These are phyloP conservation scores for Sporothrix luriei DNA, from an alignment of 2,329 filamentous ascomycete genomes.

Conservation along the genomic window DNA sequence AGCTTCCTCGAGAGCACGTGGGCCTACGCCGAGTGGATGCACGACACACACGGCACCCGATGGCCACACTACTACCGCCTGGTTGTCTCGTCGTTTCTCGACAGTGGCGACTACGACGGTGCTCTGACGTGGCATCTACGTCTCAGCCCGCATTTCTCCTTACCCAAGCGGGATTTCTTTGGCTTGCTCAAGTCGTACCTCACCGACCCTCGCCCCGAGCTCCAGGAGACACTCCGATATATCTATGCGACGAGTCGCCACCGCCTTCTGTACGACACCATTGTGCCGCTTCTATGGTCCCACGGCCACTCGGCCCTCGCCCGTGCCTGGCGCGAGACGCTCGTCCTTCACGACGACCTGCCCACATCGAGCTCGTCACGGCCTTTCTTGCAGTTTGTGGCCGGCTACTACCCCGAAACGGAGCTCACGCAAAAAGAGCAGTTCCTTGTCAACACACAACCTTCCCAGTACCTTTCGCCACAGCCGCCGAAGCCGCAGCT, in stretches of 20 bases:
- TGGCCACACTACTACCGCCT: constrained; percentile 58
- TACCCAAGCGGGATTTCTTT: constrained; percentile 48
- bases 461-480: neutral
- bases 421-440: constrained; percentile 47
- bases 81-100: constrained; percentile 50
- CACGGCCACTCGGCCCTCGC: constrained; percentile 52
- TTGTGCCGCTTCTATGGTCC: constrained; percentile 56
- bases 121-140: constrained; percentile 54
- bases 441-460: constrained; percentile 31
- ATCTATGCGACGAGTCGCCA: constrained; percentile 52
- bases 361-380: constrained; percentile 48
- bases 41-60: constrained; percentile 43
- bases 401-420: constrained; percentile 50
- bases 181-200: constrained; percentile 45
- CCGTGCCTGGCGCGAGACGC: constrained; percentile 51
- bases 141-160: constrained; percentile 49
- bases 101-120: constrained; percentile 44
- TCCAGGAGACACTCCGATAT: constrained; percentile 48
- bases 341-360: constrained; percentile 48
- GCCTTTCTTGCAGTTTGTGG: constrained; percentile 54
- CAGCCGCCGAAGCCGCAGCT: neutral
- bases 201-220: constrained; percentile 43
- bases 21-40: constrained; percentile 51
- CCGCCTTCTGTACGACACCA: constrained; percentile 52
- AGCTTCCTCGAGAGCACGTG: constrained; percentile 44